A percentile compares a stretch with the other conserved stretches of the same genome.
Evolutionary conservation across 345 rosid species (phyloP).

Genomic region (Streptanthus diversifolius): DNA sequence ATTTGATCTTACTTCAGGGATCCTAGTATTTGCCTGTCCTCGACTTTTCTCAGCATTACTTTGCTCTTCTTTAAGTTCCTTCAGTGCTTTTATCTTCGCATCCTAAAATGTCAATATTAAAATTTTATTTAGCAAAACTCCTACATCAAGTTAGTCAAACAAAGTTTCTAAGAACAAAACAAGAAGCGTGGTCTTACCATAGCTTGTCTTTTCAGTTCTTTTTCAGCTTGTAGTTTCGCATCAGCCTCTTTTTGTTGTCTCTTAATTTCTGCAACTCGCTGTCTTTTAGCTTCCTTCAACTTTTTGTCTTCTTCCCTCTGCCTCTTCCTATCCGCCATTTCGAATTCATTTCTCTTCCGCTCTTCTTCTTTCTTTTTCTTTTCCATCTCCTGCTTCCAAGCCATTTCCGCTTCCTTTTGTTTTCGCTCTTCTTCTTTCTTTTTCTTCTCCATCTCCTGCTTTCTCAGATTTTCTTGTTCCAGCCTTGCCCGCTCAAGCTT

Average conservation of each 20-base stretch:
- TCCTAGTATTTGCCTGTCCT: slow-evolving; percentile 29
- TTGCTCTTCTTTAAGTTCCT: slow-evolving; percentile 33
- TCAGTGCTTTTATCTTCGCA: slow-evolving; percentile 35
- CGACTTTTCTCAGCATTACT: slow-evolving; percentile 34
- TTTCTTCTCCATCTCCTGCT: slow-evolving; percentile 62
- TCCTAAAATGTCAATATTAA: slow-evolving; percentile 30
- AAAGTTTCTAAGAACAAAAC: slow-evolving; percentile 5
- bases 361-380: slow-evolving; percentile 73
- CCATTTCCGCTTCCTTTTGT: slow-evolving; percentile 75
- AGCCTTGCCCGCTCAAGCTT: slow-evolving; percentile 71
- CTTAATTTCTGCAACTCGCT: slow-evolving; percentile 53
- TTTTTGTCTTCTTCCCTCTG: slow-evolving; percentile 46
- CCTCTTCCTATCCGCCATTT: slow-evolving; percentile 53
- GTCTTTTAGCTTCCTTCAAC: slow-evolving; percentile 59
- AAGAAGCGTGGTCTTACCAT: slow-evolving; percentile 38
- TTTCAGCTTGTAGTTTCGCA: slow-evolving; percentile 43
- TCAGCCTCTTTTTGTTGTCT: slow-evolving; percentile 45
- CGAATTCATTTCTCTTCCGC: slow-evolving; percentile 46
- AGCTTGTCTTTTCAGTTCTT: slow-evolving; percentile 42
- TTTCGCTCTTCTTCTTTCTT: slow-evolving; percentile 72
- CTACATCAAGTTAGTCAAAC: neutral
- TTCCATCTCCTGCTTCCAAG: slow-evolving; percentile 74
- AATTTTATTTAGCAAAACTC: neutral
- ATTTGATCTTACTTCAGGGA: slow-evolving; percentile 32
- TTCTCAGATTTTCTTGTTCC: slow-evolving; percentile 63